Conservation (phyloP, 306 rosid species). For the Cucurbita argyrosperma region DNA sequence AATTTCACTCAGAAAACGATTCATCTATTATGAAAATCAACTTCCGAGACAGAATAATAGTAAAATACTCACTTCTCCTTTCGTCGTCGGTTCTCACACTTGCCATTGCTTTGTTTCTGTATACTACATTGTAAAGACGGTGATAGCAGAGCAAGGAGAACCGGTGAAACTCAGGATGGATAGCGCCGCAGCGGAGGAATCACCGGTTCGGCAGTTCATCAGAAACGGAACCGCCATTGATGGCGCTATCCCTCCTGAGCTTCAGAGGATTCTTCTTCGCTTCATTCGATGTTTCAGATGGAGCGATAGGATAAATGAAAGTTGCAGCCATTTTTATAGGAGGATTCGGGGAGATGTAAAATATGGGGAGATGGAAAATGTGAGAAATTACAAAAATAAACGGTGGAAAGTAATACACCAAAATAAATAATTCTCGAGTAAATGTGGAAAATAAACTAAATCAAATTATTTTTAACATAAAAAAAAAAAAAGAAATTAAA, state of each 20-base stretch:
- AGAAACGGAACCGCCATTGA: background rate
- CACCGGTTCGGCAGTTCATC: background rate
- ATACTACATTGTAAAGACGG: background rate
- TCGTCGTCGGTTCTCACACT: background rate
- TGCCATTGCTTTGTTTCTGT: background rate
- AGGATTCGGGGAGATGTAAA: background rate
- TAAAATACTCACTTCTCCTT: background rate
- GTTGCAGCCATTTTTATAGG: background rate
- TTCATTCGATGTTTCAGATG: background rate
- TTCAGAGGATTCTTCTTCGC: slow-evolving; percentile 7
- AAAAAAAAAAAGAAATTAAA: too few species aligned
- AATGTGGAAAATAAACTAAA: too few species aligned
- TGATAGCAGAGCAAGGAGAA: background rate
- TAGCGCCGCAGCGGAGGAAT: background rate
- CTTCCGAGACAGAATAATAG: background rate
- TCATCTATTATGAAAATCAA: background rate
- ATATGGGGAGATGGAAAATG: background rate
- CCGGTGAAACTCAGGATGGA: slow-evolving; percentile 14
- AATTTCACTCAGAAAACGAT: background rate
- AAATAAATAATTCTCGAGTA: too few species aligned
- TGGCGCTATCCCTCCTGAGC: slow-evolving; percentile 19
- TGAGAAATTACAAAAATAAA: background rate
- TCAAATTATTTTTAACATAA: too few species aligned
- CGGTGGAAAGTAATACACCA: too few species aligned
- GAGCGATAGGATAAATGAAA: background rate